These are phyloP conservation scores for Mariannaea sp. DNA, from an alignment of 2,329 filamentous ascomycete species.

Conservation along the genomic window DNA sequence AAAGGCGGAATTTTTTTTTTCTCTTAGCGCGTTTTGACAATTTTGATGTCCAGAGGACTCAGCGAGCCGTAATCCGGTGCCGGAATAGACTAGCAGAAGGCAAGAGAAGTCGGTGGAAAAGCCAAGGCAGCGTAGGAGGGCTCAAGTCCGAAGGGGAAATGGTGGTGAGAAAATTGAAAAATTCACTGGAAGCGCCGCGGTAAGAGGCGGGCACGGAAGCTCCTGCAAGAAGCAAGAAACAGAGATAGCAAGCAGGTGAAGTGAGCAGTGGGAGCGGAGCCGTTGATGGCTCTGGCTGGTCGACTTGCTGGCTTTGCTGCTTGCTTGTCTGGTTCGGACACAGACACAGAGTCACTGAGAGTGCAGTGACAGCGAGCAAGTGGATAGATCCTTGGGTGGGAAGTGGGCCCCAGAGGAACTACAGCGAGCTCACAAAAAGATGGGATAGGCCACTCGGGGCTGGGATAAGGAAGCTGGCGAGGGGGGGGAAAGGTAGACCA, in stretches of 20 bases:
- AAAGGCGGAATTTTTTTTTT: constrained; percentile 14
- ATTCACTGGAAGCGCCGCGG: background rate
- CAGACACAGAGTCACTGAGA: constrained; percentile 26
- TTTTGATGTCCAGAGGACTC: constrained; percentile 9
- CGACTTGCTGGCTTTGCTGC: constrained; percentile 12
- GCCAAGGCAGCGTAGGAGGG: background rate
- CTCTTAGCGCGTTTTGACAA: constrained; percentile 14
- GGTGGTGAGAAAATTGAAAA: background rate
- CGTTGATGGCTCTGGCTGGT: constrained; percentile 28
- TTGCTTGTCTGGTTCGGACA: constrained; percentile 17
- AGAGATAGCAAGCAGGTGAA: constrained; percentile 17
- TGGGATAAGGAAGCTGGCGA: constrained; percentile 34
- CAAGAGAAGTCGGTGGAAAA: background rate
- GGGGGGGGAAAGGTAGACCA: constrained; percentile 31
- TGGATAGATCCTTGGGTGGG: constrained; percentile 33
- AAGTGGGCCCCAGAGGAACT: constrained; percentile 40
- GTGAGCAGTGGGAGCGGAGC: constrained; percentile 31
- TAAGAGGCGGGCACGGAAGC: background rate
- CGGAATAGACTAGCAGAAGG: constrained; percentile 4
- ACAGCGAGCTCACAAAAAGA: constrained; percentile 30
- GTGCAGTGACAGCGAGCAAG: constrained; percentile 26
- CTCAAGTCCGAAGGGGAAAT: background rate
- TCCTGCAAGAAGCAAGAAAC: background rate
- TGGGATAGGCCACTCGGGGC: constrained; percentile 30
- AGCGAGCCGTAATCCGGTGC: constrained; percentile 9